phyloP scores from a whole-genome alignment of 163 green algal genomes.

The Prototheca cutis region DNA sequence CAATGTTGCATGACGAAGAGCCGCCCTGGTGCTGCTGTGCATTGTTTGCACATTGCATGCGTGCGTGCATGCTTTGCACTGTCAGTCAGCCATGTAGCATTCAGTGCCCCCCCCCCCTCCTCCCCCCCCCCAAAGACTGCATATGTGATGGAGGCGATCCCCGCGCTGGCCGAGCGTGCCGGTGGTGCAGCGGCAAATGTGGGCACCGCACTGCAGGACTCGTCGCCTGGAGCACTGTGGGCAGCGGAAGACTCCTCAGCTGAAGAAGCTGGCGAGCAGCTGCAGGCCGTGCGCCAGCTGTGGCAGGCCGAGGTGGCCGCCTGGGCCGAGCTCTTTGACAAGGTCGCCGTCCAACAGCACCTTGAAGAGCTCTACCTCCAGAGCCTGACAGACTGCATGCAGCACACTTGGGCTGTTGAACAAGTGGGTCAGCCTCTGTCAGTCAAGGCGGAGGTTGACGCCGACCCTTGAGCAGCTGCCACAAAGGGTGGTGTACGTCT shows the following conservation, averaged over 20 bases:
- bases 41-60: no score
- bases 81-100: no score
- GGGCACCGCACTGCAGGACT: no score
- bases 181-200: no score
- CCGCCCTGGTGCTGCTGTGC: no score
- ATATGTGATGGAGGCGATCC: background rate
- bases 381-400: background rate
- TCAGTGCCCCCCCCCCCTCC: background rate
- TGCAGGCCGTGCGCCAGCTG: background rate
- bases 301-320: background rate
- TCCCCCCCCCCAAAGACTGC: background rate
- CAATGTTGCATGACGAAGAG: no score
- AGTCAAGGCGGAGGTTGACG: no score
- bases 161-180: background rate
- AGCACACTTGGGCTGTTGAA: background rate
- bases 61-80: no score
- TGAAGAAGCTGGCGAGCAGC: background rate
- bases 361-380: constrained; percentile 2
- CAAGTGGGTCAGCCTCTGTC: no score
- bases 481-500: no score
- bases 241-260: background rate
- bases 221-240: no score
- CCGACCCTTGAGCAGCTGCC: no score
- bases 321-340: background rate
- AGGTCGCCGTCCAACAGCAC: background rate